These are phyloP conservation scores for Solanum piurae DNA, from an alignment of 257 asterid species.

Conservation along the genomic window DNA sequence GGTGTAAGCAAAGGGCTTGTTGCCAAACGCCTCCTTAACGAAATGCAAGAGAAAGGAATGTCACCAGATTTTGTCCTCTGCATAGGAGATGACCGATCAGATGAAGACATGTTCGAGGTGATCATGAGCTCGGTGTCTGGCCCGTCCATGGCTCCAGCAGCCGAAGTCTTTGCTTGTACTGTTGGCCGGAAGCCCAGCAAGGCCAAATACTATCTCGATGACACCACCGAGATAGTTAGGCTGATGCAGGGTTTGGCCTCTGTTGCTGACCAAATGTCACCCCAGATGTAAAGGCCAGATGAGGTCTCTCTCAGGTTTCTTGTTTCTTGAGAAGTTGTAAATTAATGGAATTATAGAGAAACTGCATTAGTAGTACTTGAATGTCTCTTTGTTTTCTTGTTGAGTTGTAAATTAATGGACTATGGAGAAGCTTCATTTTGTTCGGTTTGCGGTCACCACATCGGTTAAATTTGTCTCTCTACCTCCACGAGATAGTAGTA, in stretches of 20 bases:
- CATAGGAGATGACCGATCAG: conserved; percentile 79
- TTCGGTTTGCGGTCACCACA: not conserved
- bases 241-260: conserved; percentile 71
- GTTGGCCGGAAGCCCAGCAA: conserved; percentile 78
- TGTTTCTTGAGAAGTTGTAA: not conserved
- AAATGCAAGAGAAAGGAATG: conserved; percentile 52
- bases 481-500: not conserved
- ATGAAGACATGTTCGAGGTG: conserved; percentile 87
- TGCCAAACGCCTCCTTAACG: conserved; percentile 55
- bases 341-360: not conserved
- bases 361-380: not conserved
- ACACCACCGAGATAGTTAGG: conserved; percentile 62
- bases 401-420: not conserved
- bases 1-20: conserved; percentile 89
- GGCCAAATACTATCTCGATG: conserved; percentile 84
- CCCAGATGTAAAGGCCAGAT: not conserved
- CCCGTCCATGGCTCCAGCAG: conserved; percentile 61
- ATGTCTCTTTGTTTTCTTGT: not conserved
- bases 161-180: conserved; percentile 82
- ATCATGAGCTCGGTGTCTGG: conserved; percentile 44
- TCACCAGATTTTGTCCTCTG: conserved; percentile 63
- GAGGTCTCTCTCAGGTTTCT: not conserved
- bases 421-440: not conserved
- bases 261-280: conserved; percentile 49
- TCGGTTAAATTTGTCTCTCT: not conserved